These are phyloP conservation scores for Arthrobotrys musiformis DNA, from an alignment of 2,329 filamentous ascomycete genomes.

Conservation along the genomic window DNA sequence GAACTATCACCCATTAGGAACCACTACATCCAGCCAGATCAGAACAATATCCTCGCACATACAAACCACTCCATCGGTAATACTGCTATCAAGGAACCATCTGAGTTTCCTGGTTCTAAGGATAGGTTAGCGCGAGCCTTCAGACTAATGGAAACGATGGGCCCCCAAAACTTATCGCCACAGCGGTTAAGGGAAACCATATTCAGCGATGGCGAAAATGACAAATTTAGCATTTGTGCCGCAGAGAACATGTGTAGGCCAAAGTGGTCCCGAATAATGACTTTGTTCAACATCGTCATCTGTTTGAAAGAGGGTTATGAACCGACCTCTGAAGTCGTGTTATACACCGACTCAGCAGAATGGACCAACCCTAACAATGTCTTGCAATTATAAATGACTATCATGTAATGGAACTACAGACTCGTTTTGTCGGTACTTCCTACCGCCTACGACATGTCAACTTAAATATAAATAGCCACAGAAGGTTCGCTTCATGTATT, in stretches of 20 bases:
- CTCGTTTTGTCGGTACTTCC: too few relatives aligned
- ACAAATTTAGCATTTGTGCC: constrained; percentile 62
- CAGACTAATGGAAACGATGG: constrained; percentile 59
- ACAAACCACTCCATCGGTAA: constrained; percentile 65
- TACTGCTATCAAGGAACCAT: constrained; percentile 60
- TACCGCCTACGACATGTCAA: too few relatives aligned
- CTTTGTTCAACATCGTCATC: constrained; percentile 63
- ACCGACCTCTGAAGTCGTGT: constrained; percentile 61
- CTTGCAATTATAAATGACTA: background rate
- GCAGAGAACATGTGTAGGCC: constrained; percentile 60
- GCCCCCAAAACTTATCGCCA: constrained; percentile 55
- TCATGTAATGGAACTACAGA: too few relatives aligned
- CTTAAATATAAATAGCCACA: too few relatives aligned
- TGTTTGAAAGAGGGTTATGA: constrained; percentile 57
- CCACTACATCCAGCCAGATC: constrained; percentile 10
- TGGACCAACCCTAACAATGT: background rate
- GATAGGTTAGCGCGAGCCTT: constrained; percentile 60
- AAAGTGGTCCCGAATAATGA: constrained; percentile 60
- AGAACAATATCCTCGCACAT: constrained; percentile 59
- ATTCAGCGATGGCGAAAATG: constrained; percentile 62
- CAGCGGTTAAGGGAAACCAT: constrained; percentile 60
- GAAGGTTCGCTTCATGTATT: background rate
- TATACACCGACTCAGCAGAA: background rate
- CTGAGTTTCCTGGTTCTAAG: constrained; percentile 61
- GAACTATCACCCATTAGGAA: constrained; percentile 62